phyloP scores from a whole-genome alignment of 2,329 filamentous ascomycete species.

The Paradendryphiella salina region DNA sequence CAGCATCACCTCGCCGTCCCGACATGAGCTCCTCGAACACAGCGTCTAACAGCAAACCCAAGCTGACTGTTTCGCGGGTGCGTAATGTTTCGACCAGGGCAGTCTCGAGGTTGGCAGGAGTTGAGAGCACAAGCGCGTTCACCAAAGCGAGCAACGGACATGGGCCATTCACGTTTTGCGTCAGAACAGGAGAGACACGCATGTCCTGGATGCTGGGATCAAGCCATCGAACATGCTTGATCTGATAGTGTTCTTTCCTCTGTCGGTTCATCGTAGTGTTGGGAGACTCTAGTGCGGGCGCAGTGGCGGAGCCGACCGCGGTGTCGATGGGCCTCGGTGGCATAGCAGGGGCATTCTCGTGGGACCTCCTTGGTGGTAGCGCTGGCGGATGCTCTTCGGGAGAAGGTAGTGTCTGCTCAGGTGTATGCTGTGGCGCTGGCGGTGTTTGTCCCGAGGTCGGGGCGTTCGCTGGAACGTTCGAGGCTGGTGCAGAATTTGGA shows the following conservation, averaged over 20 bases:
- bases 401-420: constrained; percentile 3
- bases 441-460: constrained; percentile 28
- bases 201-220: constrained; percentile 66
- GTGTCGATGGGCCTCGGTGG: constrained; percentile 42
- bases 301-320: constrained; percentile 15
- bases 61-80: constrained; percentile 82
- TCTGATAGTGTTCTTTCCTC: constrained; percentile 79
- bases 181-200: constrained; percentile 80
- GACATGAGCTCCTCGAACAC: constrained; percentile 94
- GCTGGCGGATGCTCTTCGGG: constrained; percentile 36
- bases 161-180: constrained; percentile 92
- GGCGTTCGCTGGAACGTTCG: constrained; percentile 32
- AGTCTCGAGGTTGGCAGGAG: constrained; percentile 66
- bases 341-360: constrained; percentile 40
- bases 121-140: constrained; percentile 86
- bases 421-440: constrained; percentile 6
- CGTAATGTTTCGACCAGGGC: constrained; percentile 76
- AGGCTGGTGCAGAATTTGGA: constrained; percentile 28
- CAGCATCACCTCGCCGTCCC: constrained; percentile 66
- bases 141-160: constrained; percentile 92
- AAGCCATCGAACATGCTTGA: constrained; percentile 87
- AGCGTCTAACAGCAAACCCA: constrained; percentile 82
- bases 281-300: constrained; percentile 46
- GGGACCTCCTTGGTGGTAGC: constrained; percentile 38
- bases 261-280: constrained; percentile 50